phyloP scores from a whole-genome alignment of 2,329 filamentous ascomycete species.

The Hortaea werneckii region DNA sequence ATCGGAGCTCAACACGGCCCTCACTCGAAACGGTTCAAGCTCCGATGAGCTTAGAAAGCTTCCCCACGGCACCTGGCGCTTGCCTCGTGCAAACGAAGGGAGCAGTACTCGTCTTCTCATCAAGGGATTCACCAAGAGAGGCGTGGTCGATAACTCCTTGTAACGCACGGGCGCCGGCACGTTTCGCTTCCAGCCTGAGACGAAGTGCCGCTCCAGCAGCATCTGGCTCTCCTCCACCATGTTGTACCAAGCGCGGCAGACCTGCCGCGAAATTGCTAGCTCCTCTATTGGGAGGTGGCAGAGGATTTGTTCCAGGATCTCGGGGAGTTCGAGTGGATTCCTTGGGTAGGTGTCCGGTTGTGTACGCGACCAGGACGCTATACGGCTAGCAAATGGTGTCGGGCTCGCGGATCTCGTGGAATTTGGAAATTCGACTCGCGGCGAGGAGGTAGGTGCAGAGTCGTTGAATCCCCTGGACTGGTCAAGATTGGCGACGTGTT shows the following conservation, averaged over 20 bases:
- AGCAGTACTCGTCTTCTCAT: neutral
- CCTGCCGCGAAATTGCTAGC: neutral
- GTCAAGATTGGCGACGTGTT: too few relatives aligned
- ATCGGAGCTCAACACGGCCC: too few relatives aligned
- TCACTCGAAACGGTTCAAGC: too few relatives aligned
- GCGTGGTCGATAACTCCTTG: neutral
- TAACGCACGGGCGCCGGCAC: neutral
- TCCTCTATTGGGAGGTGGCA: neutral
- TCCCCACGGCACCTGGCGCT: too few relatives aligned
- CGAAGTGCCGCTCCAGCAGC: neutral
- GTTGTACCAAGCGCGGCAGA: neutral
- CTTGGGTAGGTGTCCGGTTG: too few relatives aligned
- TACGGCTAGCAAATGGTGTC: too few relatives aligned
- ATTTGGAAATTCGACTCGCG: too few relatives aligned
- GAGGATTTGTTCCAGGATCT: neutral
- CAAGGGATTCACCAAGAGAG: neutral
- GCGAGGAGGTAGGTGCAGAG: too few relatives aligned
- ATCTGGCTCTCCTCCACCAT: neutral
- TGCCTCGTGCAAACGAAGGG: neutral
- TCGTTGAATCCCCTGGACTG: too few relatives aligned
- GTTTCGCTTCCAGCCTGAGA: neutral
- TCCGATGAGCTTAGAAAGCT: too few relatives aligned
- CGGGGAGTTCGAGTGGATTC: neutral
- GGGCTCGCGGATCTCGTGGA: too few relatives aligned
- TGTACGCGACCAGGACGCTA: too few relatives aligned